Evolutionary conservation across 306 rosid genomes (phyloP), one percentile per base, ranked within the genome.

Genomic region (Medicago lupulina): DNA sequence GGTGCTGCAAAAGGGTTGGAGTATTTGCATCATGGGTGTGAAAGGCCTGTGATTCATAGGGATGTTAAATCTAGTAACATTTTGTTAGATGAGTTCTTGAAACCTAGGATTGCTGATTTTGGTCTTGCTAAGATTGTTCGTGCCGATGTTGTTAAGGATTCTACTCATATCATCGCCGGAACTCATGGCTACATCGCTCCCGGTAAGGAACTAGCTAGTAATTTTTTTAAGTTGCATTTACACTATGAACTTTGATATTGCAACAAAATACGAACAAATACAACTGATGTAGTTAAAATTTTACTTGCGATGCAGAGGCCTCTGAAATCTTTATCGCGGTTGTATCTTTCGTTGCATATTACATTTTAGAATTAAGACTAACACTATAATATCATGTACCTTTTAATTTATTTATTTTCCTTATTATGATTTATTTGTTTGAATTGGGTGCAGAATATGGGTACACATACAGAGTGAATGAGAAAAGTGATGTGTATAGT

Each of bases 161-260:
- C 98, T 9, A 84, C 92, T 28, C 93, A 86, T 66, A 88, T 95
- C 65, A 85, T 96, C 50, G 97, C 99, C 0, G 99, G 99, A 47
- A 92, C 99, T 16, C 96, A 80, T 2, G 99, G 99, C 4, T 96
- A 96, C 76, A 96, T 96, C 15, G 99, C 99, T 36, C 99, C 99
- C 0, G 99, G 99, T 94, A 28, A 68, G 96, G n/a, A 36, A 8
- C 23, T 34, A 28, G 9, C 53, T 7, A 51, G 7, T 46, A 0
- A 46, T 46, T 46, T 46, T 46, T 23, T 12, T 13, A 46, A 4
- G 51, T 46, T 13, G 2, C 16, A 12, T 1, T 46, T 46, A 13
- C 51, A 46, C 2, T 13, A 2, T 2, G 5, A 13, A 46, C n/a
- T 46, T 46, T 46, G 51, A 46, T 46, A 46, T 46, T 46, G n/a